Conservation (phyloP, 2,329 filamentous ascomycete species). For the Alternaria sp. region DNA sequence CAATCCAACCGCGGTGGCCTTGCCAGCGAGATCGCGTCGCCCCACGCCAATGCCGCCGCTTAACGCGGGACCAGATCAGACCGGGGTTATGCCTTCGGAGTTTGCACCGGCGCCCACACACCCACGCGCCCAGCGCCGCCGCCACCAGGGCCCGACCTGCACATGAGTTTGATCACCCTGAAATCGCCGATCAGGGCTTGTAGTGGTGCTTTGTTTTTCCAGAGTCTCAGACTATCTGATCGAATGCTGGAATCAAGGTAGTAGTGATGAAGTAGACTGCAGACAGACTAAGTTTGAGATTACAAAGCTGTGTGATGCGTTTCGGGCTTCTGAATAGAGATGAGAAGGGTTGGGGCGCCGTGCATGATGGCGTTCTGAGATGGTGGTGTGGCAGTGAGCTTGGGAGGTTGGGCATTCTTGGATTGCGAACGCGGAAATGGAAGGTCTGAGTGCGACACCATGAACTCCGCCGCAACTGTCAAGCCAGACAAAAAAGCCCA, state of each 20-base stretch:
- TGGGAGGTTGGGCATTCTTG: conserved; percentile 13
- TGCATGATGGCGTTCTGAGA: conserved; percentile 14
- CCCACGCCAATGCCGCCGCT: conserved; percentile 20
- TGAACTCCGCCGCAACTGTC: neutral
- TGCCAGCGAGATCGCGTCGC: conserved; percentile 3
- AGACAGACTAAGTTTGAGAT: neutral
- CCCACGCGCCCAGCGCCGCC: conserved; percentile 5
- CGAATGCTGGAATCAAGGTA: neutral
- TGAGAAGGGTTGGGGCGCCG: conserved; percentile 1
- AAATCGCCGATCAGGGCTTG: conserved; percentile 6
- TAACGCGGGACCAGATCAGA: conserved; percentile 9
- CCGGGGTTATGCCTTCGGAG: conserved; percentile 9
- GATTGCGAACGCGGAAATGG: conserved; percentile 3
- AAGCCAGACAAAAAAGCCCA: neutral
- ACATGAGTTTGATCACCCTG: conserved; percentile 7
- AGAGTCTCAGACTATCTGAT: neutral
- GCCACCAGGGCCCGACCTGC: conserved; percentile 7
- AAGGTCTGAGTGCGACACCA: conserved; percentile 1
- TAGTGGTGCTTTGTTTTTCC: conserved; percentile 4
- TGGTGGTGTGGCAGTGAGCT: conserved; percentile 5
- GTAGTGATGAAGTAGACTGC: neutral
- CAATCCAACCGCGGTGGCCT: neutral
- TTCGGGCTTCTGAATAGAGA: conserved; percentile 8
- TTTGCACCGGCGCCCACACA: conserved; percentile 2
- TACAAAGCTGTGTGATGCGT: neutral